Conservation (phyloP, 768 basidiomycete species). For the Boletus speciosus region DNA sequence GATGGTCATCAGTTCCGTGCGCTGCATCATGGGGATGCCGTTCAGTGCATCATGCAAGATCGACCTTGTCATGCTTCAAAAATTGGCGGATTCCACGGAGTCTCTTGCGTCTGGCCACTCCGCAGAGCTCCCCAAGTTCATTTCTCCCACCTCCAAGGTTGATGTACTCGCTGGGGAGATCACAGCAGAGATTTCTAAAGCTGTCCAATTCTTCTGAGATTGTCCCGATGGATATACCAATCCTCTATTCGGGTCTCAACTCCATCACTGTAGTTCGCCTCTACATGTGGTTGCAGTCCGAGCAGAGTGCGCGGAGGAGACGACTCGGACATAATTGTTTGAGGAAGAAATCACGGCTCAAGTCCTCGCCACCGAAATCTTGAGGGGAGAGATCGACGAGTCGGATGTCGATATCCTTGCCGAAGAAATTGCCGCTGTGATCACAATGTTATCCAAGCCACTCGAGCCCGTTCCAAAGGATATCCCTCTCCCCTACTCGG, state of each 20-base stretch:
- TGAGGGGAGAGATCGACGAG: constrained; percentile 13
- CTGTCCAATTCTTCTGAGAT: constrained; percentile 28
- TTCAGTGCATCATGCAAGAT: constrained; percentile 33
- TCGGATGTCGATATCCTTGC: constrained; percentile 13
- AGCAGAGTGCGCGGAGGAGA: constrained; percentile 30
- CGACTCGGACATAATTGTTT: constrained; percentile 23
- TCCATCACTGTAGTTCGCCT: constrained; percentile 30
- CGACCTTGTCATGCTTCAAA: constrained; percentile 28
- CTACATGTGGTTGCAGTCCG: constrained; percentile 34
- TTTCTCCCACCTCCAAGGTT: constrained; percentile 8
- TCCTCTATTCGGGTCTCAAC: constrained; percentile 33
- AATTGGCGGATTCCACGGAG: constrained; percentile 17
- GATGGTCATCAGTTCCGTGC: constrained; percentile 25
- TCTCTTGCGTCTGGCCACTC: constrained; percentile 14
- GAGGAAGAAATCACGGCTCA: constrained; percentile 30
- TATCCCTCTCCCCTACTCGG: constrained; percentile 32
- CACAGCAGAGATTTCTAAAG: constrained; percentile 29
- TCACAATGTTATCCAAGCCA: constrained; percentile 30
- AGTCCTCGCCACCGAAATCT: constrained; percentile 30
- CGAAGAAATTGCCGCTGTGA: constrained; percentile 32
- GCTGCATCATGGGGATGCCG: constrained; percentile 25
- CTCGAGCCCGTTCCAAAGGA: constrained; percentile 29
- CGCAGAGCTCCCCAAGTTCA: constrained; percentile 6
- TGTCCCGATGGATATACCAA: constrained; percentile 29
- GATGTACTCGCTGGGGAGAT: constrained; percentile 32